Evolutionary conservation across 23 red algal species (phyloP).

Genomic region (Cyanidium caldarium): DNA sequence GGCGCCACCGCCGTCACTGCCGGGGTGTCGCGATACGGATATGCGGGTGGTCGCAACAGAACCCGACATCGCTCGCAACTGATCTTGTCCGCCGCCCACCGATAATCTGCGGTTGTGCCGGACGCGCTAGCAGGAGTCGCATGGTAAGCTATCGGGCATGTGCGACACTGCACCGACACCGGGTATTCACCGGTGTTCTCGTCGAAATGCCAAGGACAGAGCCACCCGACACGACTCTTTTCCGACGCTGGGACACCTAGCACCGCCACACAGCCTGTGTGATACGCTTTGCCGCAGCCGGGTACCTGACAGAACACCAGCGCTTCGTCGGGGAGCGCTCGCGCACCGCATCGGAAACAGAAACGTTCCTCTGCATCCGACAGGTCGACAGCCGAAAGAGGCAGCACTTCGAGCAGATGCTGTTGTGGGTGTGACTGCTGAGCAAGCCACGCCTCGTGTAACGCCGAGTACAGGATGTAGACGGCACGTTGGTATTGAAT

Average conservation of each 20-base stretch:
- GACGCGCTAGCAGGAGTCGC: no score
- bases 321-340: not conserved
- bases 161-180: not conserved
- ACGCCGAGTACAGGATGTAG: no score
- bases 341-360: not conserved
- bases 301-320: not conserved
- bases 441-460: no score
- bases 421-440: no score
- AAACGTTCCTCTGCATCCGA: not conserved
- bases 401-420: not conserved
- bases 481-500: no score
- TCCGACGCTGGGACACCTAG: not conserved
- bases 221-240: not conserved
- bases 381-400: not conserved
- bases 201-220: constrained; percentile 1
- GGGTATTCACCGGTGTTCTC: not conserved
- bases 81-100: not conserved
- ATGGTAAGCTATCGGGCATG: not conserved
- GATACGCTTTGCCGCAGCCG: constrained; percentile 5
- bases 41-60: not conserved
- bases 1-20: no score
- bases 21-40: not conserved
- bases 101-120: not conserved
- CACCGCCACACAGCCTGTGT: not conserved
- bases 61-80: not conserved